Conservation (phyloP, 345 rosid species). For the Pugionium dolabratum region DNA sequence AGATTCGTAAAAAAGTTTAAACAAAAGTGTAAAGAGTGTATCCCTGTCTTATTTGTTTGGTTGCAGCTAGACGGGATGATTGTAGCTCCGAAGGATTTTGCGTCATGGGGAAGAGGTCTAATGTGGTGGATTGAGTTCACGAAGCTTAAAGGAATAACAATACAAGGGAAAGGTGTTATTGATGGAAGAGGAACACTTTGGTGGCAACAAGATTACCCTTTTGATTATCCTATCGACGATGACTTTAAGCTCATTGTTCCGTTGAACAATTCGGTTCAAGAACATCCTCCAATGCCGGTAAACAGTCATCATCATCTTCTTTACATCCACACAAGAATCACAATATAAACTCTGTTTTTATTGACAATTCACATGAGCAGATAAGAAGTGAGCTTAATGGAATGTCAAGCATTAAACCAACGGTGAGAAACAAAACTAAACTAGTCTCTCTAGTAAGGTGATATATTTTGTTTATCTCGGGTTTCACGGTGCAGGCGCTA, state of each 20-base stretch:
- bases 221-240: conserved; percentile 57
- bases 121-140: conserved; percentile 88
- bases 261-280: conserved; percentile 50
- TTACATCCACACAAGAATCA: conserved; percentile 5
- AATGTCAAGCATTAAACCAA: conserved; percentile 89
- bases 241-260: conserved; percentile 62
- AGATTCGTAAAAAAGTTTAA: not conserved
- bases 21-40: not conserved
- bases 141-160: conserved; percentile 73
- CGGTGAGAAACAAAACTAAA: conserved; percentile 55
- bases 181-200: conserved; percentile 96
- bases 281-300: conserved; percentile 73
- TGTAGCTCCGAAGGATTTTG: conserved; percentile 65
- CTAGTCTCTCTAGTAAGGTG: conserved; percentile 8
- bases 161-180: conserved; percentile 79
- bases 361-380: conserved; percentile 46
- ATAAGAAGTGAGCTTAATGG: conserved; percentile 57
- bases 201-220: conserved; percentile 75
- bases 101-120: conserved; percentile 73
- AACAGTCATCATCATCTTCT: conserved; percentile 17
- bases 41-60: not conserved
- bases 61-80: conserved; percentile 86
- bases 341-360: conserved; percentile 30
- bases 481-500: conserved; percentile 60
- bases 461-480: conserved; percentile 20